phyloP scores from a whole-genome alignment of 768 basidiomycete genomes.

The Cyathus striatus region DNA sequence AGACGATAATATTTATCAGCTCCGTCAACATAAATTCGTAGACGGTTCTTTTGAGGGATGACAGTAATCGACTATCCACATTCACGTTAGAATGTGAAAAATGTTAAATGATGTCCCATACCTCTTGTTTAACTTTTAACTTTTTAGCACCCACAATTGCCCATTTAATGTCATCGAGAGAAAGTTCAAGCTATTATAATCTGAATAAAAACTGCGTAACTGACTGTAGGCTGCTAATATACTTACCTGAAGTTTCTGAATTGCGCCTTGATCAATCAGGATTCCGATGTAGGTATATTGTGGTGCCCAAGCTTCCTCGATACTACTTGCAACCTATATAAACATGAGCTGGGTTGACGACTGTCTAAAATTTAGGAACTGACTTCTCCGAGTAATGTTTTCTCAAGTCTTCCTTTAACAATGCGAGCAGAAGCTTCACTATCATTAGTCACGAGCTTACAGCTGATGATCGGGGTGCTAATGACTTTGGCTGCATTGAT shows the following conservation, averaged over 20 bases:
- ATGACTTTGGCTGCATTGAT: conserved; percentile 98
- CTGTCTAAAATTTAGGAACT: conserved; percentile 14
- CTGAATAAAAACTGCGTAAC: too few species aligned
- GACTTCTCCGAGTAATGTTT: conserved; percentile 91
- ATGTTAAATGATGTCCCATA: too few species aligned
- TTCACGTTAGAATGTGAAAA: too few species aligned
- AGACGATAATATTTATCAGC: conserved; percentile 79
- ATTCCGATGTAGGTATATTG: conserved; percentile 92
- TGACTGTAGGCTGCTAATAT: too few species aligned
- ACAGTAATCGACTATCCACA: conserved; percentile 79
- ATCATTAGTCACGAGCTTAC: conserved; percentile 78
- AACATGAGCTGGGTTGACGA: conserved; percentile 1
- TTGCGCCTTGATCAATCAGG: conserved; percentile 84
- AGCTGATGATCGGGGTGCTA: conserved; percentile 97
- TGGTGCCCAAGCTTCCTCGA: conserved; percentile 95
- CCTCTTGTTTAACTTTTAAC: conserved; percentile 89
- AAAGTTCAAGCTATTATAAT: conserved; percentile 75
- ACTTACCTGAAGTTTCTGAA: conserved; percentile 80
- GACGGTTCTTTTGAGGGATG: conserved; percentile 65
- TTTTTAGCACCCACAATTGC: conserved; percentile 84
- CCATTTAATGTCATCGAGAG: conserved; percentile 89
- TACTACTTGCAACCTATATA: conserved; percentile 80
- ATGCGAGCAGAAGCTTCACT: conserved; percentile 96
- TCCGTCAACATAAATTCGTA: conserved; percentile 77
- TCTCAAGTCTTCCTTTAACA: conserved; percentile 94